Evolutionary conservation across 139 green algal species (phyloP).

Genomic region (Pleodorina starrii): DNA sequence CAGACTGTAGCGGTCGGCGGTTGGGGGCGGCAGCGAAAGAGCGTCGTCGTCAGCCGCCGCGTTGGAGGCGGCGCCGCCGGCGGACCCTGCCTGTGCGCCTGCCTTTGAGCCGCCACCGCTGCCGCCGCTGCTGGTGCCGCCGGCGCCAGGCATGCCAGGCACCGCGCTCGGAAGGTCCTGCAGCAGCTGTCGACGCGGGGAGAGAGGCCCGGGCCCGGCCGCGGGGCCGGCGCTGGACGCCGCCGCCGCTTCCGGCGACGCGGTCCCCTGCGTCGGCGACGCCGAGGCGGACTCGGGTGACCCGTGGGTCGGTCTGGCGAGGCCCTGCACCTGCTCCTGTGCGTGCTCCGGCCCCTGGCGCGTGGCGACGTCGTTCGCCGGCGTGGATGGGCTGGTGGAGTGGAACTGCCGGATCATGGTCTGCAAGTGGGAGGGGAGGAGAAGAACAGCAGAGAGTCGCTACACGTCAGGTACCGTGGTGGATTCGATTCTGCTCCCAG

Average conservation of each 20-base stretch:
- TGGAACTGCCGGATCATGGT: constrained; percentile 9
- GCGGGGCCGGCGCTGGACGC: too few species aligned
- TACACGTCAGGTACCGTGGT: too few species aligned
- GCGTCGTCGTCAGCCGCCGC: neutral
- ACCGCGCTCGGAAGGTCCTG: neutral
- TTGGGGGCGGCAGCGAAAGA: constrained; percentile 1
- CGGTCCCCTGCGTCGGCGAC: too few species aligned
- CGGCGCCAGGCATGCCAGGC: neutral
- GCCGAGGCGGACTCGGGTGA: too few species aligned
- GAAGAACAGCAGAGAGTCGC: too few species aligned
- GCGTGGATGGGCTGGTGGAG: neutral
- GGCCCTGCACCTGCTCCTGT: neutral
- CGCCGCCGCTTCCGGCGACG: too few species aligned
- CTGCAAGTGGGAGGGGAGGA: neutral
- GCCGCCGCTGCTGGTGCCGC: neutral
- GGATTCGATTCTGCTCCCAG: too few species aligned
- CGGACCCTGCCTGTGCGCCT: neutral
- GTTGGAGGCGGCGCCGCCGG: neutral
- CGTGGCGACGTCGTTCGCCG: neutral
- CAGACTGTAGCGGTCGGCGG: constrained; percentile 42
- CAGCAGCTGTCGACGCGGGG: constrained; percentile 7
- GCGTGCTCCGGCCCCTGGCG: neutral
- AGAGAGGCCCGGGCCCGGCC: neutral
- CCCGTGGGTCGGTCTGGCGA: neutral
- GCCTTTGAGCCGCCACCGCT: neutral